Evolutionary conservation across 2,329 filamentous ascomycete genomes (phyloP), one percentile per base, ranked within the genome.

Genomic region (Paecilomyces dactylethromorphus): DNA sequence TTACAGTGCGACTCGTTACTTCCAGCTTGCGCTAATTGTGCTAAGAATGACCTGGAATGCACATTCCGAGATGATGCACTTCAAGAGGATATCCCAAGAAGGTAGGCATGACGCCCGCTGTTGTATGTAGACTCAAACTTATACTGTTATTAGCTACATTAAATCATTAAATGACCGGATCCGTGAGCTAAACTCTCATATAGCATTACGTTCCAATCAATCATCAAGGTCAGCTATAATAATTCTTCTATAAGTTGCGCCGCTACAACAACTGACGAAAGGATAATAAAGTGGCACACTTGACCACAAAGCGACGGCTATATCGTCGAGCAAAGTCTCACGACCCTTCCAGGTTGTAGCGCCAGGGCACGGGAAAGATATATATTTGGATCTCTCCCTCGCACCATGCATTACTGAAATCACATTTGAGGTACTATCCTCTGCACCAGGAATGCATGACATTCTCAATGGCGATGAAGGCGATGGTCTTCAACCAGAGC

Each of bases 11-110:
- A 54, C 35, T 54, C 53, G 1, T 21, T 54, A 12, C 53, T 54
- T 7, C 53, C 53, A 33, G 53, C 53, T n/a, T 54, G 53, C 53
- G 21, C 53, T 1, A 54, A 32, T 32, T 54, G 53, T 18, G 53
- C 53, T 21, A 54, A 18, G 35, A 54, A 54, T 33, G 53, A 54
- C 53, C 24, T 54, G 7, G 53, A 54, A 33, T 54, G 53, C 15
- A 54, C 22, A 11, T 54, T 54, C 29, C 10, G 53, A 18, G 53
- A 54, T n/a, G 53, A 54, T 21, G 53, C 53, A 18, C 53, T 54
- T 13, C 53, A 54, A 18, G 29, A 31, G 22, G 53, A 54, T 33
- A n/a, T 54, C 4, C 53, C 53, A 1, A n/a, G 53, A 18, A 54
- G 53, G 53, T 54, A 26, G 24, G 51, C 31, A n/a, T 52, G 1